Percentiles rank a stretch among this genome's conserved stretches.
These are phyloP conservation scores for Tulasnella sp. DNA, from an alignment of 768 basidiomycete species.

Conservation along the genomic window DNA sequence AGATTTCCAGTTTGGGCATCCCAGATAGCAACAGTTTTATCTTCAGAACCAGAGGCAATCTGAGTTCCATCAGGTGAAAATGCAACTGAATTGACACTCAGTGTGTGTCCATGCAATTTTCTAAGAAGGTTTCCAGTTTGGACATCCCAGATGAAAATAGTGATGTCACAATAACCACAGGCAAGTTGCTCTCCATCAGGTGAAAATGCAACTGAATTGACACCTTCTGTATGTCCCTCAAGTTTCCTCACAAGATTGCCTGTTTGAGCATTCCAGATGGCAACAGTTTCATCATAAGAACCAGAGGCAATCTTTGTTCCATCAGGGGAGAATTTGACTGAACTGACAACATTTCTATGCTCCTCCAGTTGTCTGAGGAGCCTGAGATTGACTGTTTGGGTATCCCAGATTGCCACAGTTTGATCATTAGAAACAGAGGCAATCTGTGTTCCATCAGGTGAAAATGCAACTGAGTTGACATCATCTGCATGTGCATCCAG, in stretches of 20 bases:
- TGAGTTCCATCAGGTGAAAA: slow-evolving; percentile 8
- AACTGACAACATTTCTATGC: background rate
- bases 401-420: slow-evolving; percentile 11
- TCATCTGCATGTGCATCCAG: background rate
- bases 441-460: background rate
- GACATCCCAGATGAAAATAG: slow-evolving; percentile 6
- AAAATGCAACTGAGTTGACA: slow-evolving; percentile 7
- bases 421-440: background rate
- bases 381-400: background rate
- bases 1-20: background rate
- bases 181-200: slow-evolving; percentile 1
- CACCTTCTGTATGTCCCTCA: background rate
- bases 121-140: background rate
- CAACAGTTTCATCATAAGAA: background rate
- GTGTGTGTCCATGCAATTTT: background rate
- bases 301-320: background rate
- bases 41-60: slow-evolving; percentile 11
- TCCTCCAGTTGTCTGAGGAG: background rate
- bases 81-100: background rate
- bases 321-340: slow-evolving; percentile 8
- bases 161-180: background rate
- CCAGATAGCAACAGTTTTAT: slow-evolving; percentile 4
- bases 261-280: background rate
- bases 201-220: background rate
- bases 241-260: background rate